Base-by-base conservation (phyloP, 345 rosid genomes). In the Dipteronia dyeriana region DNA sequence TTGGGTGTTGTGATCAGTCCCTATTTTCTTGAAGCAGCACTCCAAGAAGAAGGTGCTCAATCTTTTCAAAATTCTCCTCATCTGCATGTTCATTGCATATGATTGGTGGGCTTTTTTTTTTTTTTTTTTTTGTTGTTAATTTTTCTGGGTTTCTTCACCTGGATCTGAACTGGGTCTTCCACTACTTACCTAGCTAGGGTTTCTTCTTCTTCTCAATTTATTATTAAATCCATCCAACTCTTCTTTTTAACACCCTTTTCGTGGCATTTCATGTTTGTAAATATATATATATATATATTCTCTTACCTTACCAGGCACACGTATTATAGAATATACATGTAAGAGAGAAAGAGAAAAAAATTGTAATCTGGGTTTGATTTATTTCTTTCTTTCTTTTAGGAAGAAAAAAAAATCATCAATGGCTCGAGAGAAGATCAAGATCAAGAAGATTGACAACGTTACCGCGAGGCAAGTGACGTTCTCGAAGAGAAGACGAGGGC, bases 401-500 rank as follows among this genome's bases (percentile, higher is more conserved):
- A 20, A 13, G 13, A 12, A 8, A 34, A 29, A 72, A 57, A 20
- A 20, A 19, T 6, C 9, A 59, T 19, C 63, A 61, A 88, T 88
- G 91, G 90, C 86, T 29, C 82, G 90, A 69, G 89, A 86, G 83
- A 87, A 81, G 81, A 87, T 80, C 70, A 87, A 84, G 87, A 89
- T 86, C 78, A 86, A 41, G 86, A 86, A 86, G 85, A 87, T 82
- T 29, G 88, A 83, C 66, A 89, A 83, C 80, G 60, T 82, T 45
- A 86, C 90, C 2, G 90, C 89, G 1, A 87, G 90, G 82, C 90
- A 86, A 81, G 88, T 87, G 75, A 87, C 89, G 45, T 89, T 87
- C 76, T 89, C 89, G 0, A 89, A 89, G 87, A 78, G 92, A 76
- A 84, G 89, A 25, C 79, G 87, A 77, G 89, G 92, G 14, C 84